Evolutionary conservation across 306 rosid species (phyloP), one percentile per base, ranked within the genome.

Genomic region (Sechiopsis laciniata): DNA sequence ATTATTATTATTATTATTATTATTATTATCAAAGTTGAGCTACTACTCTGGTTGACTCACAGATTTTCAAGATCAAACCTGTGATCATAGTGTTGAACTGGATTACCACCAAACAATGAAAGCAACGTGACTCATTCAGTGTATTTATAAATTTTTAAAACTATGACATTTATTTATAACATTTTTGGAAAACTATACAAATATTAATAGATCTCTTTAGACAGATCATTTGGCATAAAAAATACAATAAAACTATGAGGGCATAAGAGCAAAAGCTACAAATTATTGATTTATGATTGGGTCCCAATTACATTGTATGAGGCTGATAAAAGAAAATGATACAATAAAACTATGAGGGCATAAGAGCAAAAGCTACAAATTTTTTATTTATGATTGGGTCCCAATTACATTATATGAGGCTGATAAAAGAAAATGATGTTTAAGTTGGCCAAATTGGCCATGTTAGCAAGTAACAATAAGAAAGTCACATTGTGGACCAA

Each of bases 401-500:
- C 70, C 70, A 32, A 7, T 63, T 21, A 32, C 8, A 9, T 63
- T n/a, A n/a, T 16, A 10, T 37, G 6, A 37, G 70, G 70, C 8
- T 63, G 2, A 37, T 64, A 35, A n/a, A 37, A 37, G 15, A 64
- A 57, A 57, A 16, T 21, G 71, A 37, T 63, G 46, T 35, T 35
- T 61, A 61, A 12, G 20, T 32, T 32, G 20, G 40, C 46, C 15
- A 61, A 61, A 26, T 24, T 45, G 4, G 16, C 67, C 37, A 29
- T 62, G 50, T 62, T 62, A 29, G 10, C 13, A 55, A 17, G 21
- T 62, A 32, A 62, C 12, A 14, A 35, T 24, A n/a, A 37, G 8
- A 17, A 40, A 64, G 71, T 64, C 26, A 40, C 26, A 4, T 37
- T 64, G 71, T 37, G 71, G 71, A 64, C 51, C 71, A 35, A 64